Evolutionary conservation across 495 filamentous ascomycete species (phyloP), one percentile per base, ranked within the genome.

Genomic region (Xylaria intraflava): DNA sequence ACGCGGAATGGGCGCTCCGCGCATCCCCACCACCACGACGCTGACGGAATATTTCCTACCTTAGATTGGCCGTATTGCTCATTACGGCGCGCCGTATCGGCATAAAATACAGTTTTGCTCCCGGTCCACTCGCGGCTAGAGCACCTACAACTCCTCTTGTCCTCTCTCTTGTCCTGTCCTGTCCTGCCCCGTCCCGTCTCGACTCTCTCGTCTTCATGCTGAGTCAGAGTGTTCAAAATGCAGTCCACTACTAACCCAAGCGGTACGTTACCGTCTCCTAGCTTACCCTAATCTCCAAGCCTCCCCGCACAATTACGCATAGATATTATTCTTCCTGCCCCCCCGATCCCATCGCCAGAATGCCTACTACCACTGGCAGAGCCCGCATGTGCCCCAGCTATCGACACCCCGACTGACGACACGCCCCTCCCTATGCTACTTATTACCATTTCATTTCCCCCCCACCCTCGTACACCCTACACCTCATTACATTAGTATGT

Each of bases 401-500:
- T 44, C 44, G 35, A 35, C 29, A 42, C 43, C 48, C 35, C 36
- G 16, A 3, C 27, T 24, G 31, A 43, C 47, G 44, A 44, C 51
- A 46, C 48, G 29, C 53, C 57, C 49, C 52, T 59, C 58, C 41
- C 62, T 56, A n/a, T 51, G 35, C 38, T 45, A 58, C 64, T 59
- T 59, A 62, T 59, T 60, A 62, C n/a, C n/a, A 60, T 66, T 38
- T 38, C 35, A 38, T 38, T 38, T 38, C 56, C 58, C 58, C 59
- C 62, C 53, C 59, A 47, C 59, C 49, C 58, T 57, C 60, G 51
- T 39, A 38, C 35, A 38, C 35, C 35, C 39, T 23, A 35, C 39
- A 42, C 51, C 58, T 46, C 61, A 57, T 58, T 60, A 53, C 56
- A 56, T 55, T 51, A 60, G 56, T 56, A 66, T 66, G 61, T 66